These are phyloP conservation scores for Cercospora zeae-maydis DNA, from an alignment of 2,329 filamentous ascomycete genomes.

Conservation along the genomic window DNA sequence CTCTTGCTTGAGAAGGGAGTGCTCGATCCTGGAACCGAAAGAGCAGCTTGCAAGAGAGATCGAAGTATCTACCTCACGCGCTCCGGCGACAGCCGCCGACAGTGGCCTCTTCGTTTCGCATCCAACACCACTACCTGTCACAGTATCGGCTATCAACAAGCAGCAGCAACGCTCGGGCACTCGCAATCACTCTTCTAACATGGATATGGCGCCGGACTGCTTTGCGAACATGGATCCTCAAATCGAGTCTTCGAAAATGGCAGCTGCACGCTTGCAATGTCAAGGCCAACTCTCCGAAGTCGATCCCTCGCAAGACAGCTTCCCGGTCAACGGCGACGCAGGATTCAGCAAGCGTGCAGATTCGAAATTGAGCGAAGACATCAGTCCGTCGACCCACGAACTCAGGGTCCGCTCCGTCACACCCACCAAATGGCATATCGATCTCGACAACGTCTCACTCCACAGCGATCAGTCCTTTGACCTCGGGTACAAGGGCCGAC, in stretches of 20 bases:
- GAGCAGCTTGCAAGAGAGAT: neutral
- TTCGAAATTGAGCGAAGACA: neutral
- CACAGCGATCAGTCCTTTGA: slow-evolving; percentile 12
- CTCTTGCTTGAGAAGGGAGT: neutral
- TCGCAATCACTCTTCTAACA: neutral
- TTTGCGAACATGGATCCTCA: slow-evolving; percentile 8
- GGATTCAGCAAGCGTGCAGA: neutral
- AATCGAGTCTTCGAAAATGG: slow-evolving; percentile 7
- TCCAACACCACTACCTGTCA: neutral
- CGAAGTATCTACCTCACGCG: neutral
- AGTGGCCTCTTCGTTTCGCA: neutral
- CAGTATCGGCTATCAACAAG: neutral
- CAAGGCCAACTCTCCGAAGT: neutral
- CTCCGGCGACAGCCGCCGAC: neutral
- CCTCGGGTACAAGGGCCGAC: slow-evolving; percentile 19
- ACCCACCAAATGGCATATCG: neutral
- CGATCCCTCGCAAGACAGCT: neutral
- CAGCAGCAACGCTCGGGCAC: neutral
- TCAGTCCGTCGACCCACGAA: neutral
- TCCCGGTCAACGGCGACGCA: neutral
- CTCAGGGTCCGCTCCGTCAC: neutral
- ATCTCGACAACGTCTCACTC: neutral
- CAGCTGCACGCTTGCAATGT: neutral
- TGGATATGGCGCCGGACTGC: slow-evolving; percentile 6
- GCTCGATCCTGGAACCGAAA: neutral